phyloP scores from a whole-genome alignment of 2,329 filamentous ascomycete species.

The Penicillium sp. region DNA sequence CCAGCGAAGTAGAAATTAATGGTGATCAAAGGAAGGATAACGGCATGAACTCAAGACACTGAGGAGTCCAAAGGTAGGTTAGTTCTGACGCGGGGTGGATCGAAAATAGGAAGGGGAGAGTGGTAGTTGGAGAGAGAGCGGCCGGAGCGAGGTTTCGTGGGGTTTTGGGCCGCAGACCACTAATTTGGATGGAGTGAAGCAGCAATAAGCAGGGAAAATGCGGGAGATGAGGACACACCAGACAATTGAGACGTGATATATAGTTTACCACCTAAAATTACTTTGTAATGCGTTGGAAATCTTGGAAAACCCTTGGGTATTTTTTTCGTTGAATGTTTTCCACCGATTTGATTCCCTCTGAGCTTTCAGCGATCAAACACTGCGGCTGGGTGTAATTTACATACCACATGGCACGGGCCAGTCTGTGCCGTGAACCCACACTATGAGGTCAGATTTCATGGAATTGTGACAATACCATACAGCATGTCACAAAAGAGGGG shows the following conservation, averaged over 20 bases:
- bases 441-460: not conserved
- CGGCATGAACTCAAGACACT: constrained; percentile 13
- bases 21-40: constrained; percentile 1
- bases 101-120: constrained; percentile 27
- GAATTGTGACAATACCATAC: constrained; percentile 19
- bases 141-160: constrained; percentile 39
- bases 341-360: constrained; percentile 1
- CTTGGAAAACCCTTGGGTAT: not conserved
- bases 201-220: not conserved
- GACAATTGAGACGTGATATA: not conserved
- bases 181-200: constrained; percentile 2
- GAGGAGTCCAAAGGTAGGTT: constrained; percentile 6
- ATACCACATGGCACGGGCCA: constrained; percentile 13
- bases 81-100: constrained; percentile 18
- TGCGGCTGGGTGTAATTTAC: constrained; percentile 20
- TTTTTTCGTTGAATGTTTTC: not conserved
- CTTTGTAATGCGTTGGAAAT: not conserved
- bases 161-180: constrained; percentile 38
- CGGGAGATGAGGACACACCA: not conserved
- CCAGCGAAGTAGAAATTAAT: constrained; percentile 13
- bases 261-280: not conserved
- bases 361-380: constrained; percentile 20
- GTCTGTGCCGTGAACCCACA: not conserved
- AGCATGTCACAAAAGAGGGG: constrained; percentile 24
- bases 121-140: constrained; percentile 21